Evolutionary conservation across 305 asterid species (phyloP), one percentile per base, ranked within the genome.

Genomic region (Rubia tinctorum): DNA sequence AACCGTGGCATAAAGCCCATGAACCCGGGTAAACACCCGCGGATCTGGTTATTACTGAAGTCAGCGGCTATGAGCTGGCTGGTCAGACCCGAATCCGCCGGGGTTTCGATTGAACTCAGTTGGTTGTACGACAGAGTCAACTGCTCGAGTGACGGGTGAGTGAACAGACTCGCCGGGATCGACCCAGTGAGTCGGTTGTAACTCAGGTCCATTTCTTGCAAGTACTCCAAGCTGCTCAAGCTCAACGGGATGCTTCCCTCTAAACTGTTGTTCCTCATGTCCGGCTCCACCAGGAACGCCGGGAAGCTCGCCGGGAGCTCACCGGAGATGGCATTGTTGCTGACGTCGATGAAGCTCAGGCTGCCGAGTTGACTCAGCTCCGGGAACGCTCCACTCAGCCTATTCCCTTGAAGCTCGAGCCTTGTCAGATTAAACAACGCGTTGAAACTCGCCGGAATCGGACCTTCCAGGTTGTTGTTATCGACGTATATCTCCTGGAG

Each of bases 201-300:
- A 84, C 97, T 90, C 84, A 93, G 83, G 81, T 93, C 97, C 53
- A 93, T 2, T 6, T 89, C 96, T 71, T 93, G 90, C 15, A 92
- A 64, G 30, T 53, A 80, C 34, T 69, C 66, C 20, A 80, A 30
- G 44, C 66, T 76, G 49, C 63, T 66, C 27, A 79, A 37, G 27
- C 67, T 74, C 15, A 69, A 74, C 58, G 91, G 91, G 8, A 92
- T 75, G 47, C 72, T 79, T 63, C 97, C 97, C 8, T 74, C 77
- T 6, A 93, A 30, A 42, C 79, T 84, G 73, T 93, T 93, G 68
- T 85, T 88, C 71, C 96, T 82, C 85, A 83, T 71, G 8, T 83
- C 75, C 0, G 89, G 49, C 80, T 89, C 84, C 69, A 89, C 4
- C 14, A 92, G 75, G 20, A 82, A 77, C 14, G 89, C 85, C 30